A percentile compares a stretch with the other conserved stretches of the same genome.
Evolutionary conservation across 352 stramenopile genomes (phyloP).

Genomic region (Ophiocytium majus): DNA sequence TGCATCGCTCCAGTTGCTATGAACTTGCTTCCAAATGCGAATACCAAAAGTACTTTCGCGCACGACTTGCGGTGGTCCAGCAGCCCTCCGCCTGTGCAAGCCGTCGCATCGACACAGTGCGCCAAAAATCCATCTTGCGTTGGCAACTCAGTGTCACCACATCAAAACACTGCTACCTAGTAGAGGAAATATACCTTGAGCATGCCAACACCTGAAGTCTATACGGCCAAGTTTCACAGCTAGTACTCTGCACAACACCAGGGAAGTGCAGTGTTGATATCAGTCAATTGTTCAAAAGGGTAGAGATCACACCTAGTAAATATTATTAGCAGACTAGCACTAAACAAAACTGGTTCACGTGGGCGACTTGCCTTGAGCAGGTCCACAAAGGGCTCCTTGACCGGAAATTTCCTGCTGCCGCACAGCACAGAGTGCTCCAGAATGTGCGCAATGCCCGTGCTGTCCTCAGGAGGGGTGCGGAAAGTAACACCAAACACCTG

Average conservation of each 20-base stretch:
- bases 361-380: not conserved
- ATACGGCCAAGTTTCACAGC: not conserved
- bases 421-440: conserved; percentile 77
- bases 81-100: no score
- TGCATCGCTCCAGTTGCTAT: no score
- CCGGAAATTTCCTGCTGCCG: conserved; percentile 66
- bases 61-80: no score
- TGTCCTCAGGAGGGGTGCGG: conserved; percentile 85
- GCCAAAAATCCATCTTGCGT: no score
- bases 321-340: not conserved
- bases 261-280: not conserved
- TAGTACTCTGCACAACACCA: not conserved
- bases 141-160: no score
- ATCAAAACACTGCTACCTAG: no score
- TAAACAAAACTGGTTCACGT: not conserved
- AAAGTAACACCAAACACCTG: conserved; percentile 92
- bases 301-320: not conserved
- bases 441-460: conserved; percentile 96
- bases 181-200: not conserved
- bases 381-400: not conserved
- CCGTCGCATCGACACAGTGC: no score
- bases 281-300: not conserved
- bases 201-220: not conserved
- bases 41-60: no score
- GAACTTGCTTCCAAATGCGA: no score